Base-by-base conservation (phyloP, 345 rosid genomes). In the Salix udensis region DNA sequence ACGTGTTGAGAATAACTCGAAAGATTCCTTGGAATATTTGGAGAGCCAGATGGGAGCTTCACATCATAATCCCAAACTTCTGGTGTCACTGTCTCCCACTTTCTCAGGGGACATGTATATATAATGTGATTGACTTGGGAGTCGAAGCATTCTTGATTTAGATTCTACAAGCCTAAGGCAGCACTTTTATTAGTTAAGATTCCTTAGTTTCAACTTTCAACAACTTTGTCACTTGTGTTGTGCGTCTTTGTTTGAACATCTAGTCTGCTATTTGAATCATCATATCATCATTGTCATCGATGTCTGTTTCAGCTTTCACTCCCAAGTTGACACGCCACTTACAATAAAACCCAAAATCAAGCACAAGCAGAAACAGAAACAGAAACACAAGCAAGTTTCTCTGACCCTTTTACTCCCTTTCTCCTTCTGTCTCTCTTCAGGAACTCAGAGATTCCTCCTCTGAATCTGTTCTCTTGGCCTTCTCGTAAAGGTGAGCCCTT, bases 401-500 rank as follows among this genome's bases (percentile, higher is more conserved):
- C 98, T 42, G 99, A 96, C 81, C 96, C 93, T 36, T 90, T 88
- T 66, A 92, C 50, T 91, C 97, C 37, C 85, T 89, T 42, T 78
- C 89, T 31, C 76, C 86, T 12, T 76, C 83, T 72, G 67, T 77
- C 26, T 82, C 91, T 62, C 88, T 93, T 70, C 94, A 91, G 65
- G 89, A 88, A 46, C 88, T 96, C 74, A 82, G 98, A 34, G 98
- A 91, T 74, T 73, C 74, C 50, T 92, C 94, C 61, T 87, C 98
- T 1, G 81, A 88, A 70, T 76, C 88, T 60, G 92, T 96, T 44
- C 82, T 96, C 73, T 87, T 93, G 99, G 98, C 97, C 97, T 5
- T 85, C 98, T 4, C 91, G 91, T 58, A 93, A 78, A 82, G 98
- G 90, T 81, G 99, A 96, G 80, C 83, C 91, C 72, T 93, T 93